Evolutionary conservation across 768 basidiomycete genomes (phyloP), one percentile per base, ranked within the genome.

Genomic region (Pleurotus tuoliensis): DNA sequence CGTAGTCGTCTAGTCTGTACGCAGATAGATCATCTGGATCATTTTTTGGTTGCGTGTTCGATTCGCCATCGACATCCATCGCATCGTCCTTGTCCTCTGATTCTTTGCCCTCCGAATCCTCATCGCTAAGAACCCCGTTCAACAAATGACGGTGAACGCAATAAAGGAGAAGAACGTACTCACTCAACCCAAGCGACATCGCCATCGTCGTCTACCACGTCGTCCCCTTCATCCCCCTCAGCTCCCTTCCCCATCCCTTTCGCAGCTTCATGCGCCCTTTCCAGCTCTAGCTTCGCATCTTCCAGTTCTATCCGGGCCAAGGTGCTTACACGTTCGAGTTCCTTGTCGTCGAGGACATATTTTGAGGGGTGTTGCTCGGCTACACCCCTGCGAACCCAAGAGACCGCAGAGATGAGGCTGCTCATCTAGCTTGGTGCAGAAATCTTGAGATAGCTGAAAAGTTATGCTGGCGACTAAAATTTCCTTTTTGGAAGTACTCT

Each of bases 1-100:
- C 96, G 65, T 98, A 99, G 11, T 87, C 82, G 64, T 98, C 95
- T 58, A 98, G 73, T 56, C 95, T 87, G 69, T 98, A 99, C 60
- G 92, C 76, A 0, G 88, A 82, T 16, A 99, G 74, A 65, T 86
- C 87, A 58, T 85, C 81, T 5, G 51, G 51, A 52, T 52, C 38
- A 0, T 60, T 66, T 56, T 69, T 70, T 55, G 53, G 38, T 48
- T 55, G 59, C 22, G 59, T 63, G 20, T 50, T 56, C 44, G 59
- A 56, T 18, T 58, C 46, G 20, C 27, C 57, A 66, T 65, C 57
- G 44, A 59, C 30, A 30, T 56, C 55, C 87, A 90, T 91, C 49
- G 81, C 74, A 61, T 83, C 80, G 30, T 74, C 75, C 55, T 79
- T 81, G 68, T 78, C 76, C 62, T 76, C 77, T 51, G 30, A 34